Conservation (phyloP, 257 asterid species). For the Nyctanthes arbortristis region DNA sequence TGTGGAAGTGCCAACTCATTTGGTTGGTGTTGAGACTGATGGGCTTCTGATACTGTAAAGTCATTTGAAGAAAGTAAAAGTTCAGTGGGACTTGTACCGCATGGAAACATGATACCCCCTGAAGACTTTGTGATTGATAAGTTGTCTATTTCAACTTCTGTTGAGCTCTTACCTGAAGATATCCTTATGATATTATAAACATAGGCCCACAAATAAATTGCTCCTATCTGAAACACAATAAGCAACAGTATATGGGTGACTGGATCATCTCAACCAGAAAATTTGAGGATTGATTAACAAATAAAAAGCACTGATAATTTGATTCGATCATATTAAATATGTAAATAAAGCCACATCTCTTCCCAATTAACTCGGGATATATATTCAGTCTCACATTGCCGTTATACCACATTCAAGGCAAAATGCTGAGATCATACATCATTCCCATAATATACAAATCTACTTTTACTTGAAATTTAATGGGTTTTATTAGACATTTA, state of each 20-base stretch:
- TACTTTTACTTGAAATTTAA: too few relatives aligned
- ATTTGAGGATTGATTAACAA: not conserved
- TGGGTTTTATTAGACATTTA: not conserved
- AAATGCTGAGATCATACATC: not conserved
- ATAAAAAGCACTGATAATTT: not conserved
- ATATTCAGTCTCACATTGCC: not conserved
- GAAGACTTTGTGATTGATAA: conserved; percentile 38
- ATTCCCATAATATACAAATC: not conserved
- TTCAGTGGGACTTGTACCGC: conserved; percentile 38
- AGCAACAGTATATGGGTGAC: conserved; percentile 8
- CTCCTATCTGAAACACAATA: conserved; percentile 60
- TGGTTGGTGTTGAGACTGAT: conserved; percentile 38
- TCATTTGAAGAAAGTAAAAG: conserved; percentile 58
- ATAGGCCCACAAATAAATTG: conserved; percentile 80
- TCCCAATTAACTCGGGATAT: not conserved
- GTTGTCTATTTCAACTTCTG: conserved; percentile 53
- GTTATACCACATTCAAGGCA: not conserved
- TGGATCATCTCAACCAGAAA: conserved; percentile 5
- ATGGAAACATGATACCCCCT: conserved; percentile 32
- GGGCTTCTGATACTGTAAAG: too few relatives aligned
- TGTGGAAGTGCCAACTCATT: conserved; percentile 40
- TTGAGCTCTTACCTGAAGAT: conserved; percentile 52
- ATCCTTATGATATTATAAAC: conserved; percentile 75
- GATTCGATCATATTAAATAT: not conserved
- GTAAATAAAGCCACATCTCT: not conserved